A percentile compares a stretch with the other conserved stretches of the same genome.
Conservation (phyloP, 2,329 filamentous ascomycete species). For the Fusarium virguliforme region DNA sequence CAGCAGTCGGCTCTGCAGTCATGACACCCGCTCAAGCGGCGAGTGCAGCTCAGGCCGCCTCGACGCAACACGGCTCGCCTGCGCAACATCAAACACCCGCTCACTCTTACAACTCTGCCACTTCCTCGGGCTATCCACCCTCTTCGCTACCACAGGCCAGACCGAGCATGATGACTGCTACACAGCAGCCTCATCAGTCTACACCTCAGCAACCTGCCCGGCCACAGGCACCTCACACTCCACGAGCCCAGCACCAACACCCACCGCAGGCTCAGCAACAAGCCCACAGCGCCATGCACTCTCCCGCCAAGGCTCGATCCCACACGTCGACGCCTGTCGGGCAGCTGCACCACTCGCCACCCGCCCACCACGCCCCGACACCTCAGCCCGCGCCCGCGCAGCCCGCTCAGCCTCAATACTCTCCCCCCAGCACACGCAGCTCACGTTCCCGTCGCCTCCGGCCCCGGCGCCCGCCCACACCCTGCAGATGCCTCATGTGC, state of each 20-base stretch:
- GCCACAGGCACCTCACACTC: constrained; percentile 50
- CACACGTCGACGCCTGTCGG: constrained; percentile 51
- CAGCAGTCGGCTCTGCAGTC: constrained; percentile 51
- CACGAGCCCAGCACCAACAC: constrained; percentile 46
- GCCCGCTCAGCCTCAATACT: constrained; percentile 32
- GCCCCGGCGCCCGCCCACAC: constrained; percentile 44
- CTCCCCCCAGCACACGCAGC: constrained; percentile 39
- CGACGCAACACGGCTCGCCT: constrained; percentile 40
- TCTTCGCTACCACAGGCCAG: constrained; percentile 51
- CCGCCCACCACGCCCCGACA: constrained; percentile 47
- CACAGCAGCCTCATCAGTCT: constrained; percentile 54
- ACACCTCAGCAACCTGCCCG: constrained; percentile 50
- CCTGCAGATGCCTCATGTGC: constrained; percentile 45
- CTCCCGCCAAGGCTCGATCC: constrained; percentile 46
- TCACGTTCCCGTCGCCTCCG: constrained; percentile 40
- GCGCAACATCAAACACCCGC: constrained; percentile 36
- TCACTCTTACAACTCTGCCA: constrained; percentile 38
- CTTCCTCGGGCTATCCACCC: constrained; percentile 49
- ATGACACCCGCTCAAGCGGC: constrained; percentile 56
- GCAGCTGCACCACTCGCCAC: constrained; percentile 47
- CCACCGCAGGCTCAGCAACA: constrained; percentile 40
- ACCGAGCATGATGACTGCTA: constrained; percentile 49
- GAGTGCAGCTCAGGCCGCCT: constrained; percentile 50
- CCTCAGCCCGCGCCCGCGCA: constrained; percentile 39
- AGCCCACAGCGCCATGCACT: constrained; percentile 44